Evolutionary conservation across 441 rosid genomes (phyloP).

Genomic region (Macaranga tanarius): DNA sequence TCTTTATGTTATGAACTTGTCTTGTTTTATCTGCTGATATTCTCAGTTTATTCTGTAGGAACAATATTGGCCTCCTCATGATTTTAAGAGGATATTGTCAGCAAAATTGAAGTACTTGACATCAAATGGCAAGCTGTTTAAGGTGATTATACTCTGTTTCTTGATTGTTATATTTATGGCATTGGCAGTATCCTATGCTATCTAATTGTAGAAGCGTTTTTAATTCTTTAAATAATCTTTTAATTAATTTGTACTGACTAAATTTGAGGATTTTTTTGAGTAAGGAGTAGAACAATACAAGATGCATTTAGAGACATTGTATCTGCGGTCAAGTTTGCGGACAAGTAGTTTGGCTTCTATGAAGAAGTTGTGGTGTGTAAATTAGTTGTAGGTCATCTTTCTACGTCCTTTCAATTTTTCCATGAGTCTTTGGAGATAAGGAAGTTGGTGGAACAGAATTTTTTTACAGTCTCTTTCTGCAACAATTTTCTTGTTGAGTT

Average conservation of each 20-base stretch:
- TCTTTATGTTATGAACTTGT: neutral
- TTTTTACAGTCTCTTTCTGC: neutral
- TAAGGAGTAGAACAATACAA: neutral
- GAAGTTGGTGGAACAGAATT: neutral
- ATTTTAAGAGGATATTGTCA: slow-evolving; percentile 77
- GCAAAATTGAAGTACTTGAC: slow-evolving; percentile 72
- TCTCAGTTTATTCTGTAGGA: slow-evolving; percentile 47
- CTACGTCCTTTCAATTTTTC: neutral
- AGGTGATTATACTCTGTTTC: slow-evolving; percentile 49
- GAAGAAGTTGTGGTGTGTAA: neutral
- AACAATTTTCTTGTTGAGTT: neutral
- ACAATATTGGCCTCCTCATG: slow-evolving; percentile 81
- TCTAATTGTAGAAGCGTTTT: neutral
- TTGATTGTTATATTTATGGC: neutral
- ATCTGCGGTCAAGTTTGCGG: too few relatives aligned
- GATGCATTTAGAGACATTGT: neutral
- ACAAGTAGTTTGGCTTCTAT: neutral
- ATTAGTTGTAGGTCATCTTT: slow-evolving; percentile 4
- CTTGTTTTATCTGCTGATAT: slow-evolving; percentile 9
- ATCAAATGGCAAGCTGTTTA: slow-evolving; percentile 58
- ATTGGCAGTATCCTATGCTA: neutral
- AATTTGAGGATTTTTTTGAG: neutral
- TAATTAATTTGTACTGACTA: neutral
- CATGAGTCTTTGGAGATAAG: neutral
- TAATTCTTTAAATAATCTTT: neutral